A percentile compares a stretch with the other conserved stretches of the same genome.
phyloP scores from a whole-genome alignment of 805 yeast genomes.

The Grigorovia transvaalensis region DNA sequence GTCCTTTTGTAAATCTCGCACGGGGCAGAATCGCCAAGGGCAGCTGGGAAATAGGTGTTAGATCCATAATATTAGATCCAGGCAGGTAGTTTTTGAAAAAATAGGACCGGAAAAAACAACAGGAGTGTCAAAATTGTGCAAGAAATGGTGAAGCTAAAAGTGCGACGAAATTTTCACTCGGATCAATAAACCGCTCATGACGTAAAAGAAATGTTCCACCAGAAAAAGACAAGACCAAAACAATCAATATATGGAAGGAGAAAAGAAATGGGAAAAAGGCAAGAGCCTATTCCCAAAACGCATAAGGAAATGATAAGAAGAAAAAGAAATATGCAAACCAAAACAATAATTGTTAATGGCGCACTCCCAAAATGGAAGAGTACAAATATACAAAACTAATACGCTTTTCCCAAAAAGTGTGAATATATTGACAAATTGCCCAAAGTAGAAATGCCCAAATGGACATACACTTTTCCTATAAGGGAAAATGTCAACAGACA shows the following conservation, averaged over 20 bases:
- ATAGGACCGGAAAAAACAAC: background rate
- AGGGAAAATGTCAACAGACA: background rate
- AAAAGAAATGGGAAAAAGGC: background rate
- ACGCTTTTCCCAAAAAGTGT: background rate
- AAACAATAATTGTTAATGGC: background rate
- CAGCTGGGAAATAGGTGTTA: background rate
- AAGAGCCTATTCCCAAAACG: background rate
- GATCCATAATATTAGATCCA: background rate
- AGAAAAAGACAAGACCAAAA: background rate
- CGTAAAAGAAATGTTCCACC: background rate
- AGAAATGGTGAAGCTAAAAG: background rate
- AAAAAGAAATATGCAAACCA: background rate
- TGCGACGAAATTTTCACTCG: background rate
- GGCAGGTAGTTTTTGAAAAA: background rate
- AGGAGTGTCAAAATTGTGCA: background rate
- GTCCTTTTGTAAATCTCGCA: background rate
- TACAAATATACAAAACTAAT: background rate
- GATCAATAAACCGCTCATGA: background rate
- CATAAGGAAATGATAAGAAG: background rate
- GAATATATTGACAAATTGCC: background rate
- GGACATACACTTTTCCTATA: background rate
- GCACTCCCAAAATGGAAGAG: background rate
- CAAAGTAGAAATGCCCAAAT: background rate
- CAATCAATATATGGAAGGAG: background rate
- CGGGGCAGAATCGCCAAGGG: background rate